phyloP scores from a whole-genome alignment of 2,329 filamentous ascomycete genomes.

The Lachnellula cervina region DNA sequence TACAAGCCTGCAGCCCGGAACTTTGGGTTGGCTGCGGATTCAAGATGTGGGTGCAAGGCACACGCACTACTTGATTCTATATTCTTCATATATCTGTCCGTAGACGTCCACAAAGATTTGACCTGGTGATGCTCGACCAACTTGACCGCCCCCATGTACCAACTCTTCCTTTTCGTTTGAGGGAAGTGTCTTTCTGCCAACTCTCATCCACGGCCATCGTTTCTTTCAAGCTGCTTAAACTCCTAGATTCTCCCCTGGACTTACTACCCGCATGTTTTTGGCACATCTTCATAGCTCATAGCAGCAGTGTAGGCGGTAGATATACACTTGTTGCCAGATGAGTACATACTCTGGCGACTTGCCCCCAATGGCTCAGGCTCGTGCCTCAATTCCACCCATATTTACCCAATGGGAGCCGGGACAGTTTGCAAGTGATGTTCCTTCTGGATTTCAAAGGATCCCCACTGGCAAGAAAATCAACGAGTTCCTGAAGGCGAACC shows the following conservation, averaged over 20 bases:
- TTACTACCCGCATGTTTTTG: background rate
- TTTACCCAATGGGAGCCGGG: conserved; percentile 10
- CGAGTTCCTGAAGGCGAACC: conserved; percentile 3
- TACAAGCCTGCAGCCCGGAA: background rate
- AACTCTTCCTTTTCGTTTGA: background rate
- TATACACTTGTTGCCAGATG: background rate
- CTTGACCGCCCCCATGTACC: background rate
- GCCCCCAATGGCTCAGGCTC: background rate
- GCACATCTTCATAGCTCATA: background rate
- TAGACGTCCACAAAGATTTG: background rate
- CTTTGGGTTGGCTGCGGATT: background rate
- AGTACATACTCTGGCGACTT: background rate
- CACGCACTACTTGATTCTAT: background rate
- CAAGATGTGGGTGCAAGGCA: background rate
- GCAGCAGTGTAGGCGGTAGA: background rate
- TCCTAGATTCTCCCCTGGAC: background rate
- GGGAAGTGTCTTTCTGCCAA: background rate
- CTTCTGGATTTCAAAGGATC: background rate
- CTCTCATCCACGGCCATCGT: background rate
- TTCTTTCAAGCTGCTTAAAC: background rate
- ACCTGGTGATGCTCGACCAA: background rate
- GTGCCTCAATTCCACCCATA: conserved; percentile 4
- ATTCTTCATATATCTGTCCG: background rate
- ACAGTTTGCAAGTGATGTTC: conserved; percentile 2
- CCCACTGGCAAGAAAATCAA: conserved; percentile 4